These are phyloP conservation scores for Cercophora scortea DNA, from an alignment of 495 filamentous ascomycete genomes.

Conservation along the genomic window DNA sequence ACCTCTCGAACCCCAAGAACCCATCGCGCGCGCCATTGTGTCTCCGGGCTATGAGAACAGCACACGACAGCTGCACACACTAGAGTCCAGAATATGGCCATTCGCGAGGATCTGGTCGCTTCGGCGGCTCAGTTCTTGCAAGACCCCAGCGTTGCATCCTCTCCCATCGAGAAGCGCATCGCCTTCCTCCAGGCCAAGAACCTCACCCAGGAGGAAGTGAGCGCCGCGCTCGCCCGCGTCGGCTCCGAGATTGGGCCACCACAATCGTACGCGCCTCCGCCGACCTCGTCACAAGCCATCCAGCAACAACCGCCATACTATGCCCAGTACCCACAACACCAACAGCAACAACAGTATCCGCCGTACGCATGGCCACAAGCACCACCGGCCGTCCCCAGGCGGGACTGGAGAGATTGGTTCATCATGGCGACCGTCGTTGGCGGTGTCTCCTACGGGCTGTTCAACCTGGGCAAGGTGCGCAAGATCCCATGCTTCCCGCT, in stretches of 20 bases:
- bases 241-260: slow-evolving; percentile 46
- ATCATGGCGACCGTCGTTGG: slow-evolving; percentile 92
- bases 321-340: slow-evolving; percentile 46
- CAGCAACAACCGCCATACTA: slow-evolving; percentile 53
- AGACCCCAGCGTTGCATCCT: slow-evolving; percentile 83
- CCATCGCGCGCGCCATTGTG: neutral
- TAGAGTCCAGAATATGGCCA: slow-evolving; percentile 45
- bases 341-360: slow-evolving; percentile 29
- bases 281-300: slow-evolving; percentile 32
- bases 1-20: neutral
- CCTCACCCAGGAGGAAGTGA: slow-evolving; percentile 90
- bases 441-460: slow-evolving; percentile 80
- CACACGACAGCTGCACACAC: slow-evolving; percentile 9
- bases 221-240: slow-evolving; percentile 68
- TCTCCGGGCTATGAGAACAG: neutral
- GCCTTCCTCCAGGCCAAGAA: slow-evolving; percentile 96
- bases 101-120: slow-evolving; percentile 77
- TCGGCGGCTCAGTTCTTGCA: slow-evolving; percentile 71
- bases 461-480: slow-evolving; percentile 70
- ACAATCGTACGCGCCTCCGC: slow-evolving; percentile 43
- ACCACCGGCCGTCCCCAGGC: slow-evolving; percentile 57
- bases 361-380: slow-evolving; percentile 59
- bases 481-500: too few relatives aligned
- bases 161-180: slow-evolving; percentile 85
- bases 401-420: slow-evolving; percentile 98